Conservation (phyloP, 2,329 filamentous ascomycete genomes). For the Septoria petroselini region DNA sequence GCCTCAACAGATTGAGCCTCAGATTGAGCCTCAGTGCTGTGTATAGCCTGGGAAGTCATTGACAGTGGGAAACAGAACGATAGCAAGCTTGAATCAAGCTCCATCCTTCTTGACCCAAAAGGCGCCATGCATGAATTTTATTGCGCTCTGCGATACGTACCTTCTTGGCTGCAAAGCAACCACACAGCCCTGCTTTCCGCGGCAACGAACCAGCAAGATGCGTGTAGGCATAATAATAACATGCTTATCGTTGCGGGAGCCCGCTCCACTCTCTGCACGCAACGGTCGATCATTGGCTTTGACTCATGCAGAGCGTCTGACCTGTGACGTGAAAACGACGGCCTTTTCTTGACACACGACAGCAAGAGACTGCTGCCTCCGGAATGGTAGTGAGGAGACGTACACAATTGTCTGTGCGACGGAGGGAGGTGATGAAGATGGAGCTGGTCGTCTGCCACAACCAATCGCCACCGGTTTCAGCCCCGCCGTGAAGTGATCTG, state of each 20-base stretch:
- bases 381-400: background rate
- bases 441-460: constrained; percentile 3
- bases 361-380: background rate
- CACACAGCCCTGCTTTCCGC: constrained; percentile 8
- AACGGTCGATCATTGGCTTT: constrained; percentile 15
- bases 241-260: constrained; percentile 15
- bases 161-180: background rate
- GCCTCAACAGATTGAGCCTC: too few species aligned
- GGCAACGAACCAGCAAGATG: background rate
- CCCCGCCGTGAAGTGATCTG: constrained; percentile 11
- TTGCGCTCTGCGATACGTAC: constrained; percentile 5
- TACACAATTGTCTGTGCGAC: constrained; percentile 1
- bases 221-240: constrained; percentile 10
- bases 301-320: constrained; percentile 17
- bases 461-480: constrained; percentile 9
- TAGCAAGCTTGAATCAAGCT: constrained; percentile 7
- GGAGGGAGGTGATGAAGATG: too few species aligned
- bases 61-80: background rate
- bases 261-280: constrained; percentile 8
- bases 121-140: background rate
- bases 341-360: constrained; percentile 3
- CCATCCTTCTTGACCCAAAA: constrained; percentile 3
- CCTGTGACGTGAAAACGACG: constrained; percentile 13
- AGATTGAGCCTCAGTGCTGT: too few species aligned
- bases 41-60: too few species aligned